These are phyloP conservation scores for Penicillium fimorum DNA, from an alignment of 495 filamentous ascomycete species.

Conservation along the genomic window DNA sequence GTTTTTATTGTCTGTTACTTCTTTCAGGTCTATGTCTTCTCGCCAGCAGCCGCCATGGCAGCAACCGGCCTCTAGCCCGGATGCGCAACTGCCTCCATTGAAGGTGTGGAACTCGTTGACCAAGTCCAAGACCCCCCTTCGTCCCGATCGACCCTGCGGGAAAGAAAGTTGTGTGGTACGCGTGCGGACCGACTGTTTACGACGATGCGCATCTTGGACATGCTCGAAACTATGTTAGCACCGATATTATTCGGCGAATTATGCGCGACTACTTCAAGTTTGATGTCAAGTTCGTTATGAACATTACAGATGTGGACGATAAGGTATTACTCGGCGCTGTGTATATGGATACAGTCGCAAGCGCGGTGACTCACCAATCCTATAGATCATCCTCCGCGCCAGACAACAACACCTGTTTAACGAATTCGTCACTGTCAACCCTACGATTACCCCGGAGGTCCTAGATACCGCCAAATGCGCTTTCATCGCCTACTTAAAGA, in stretches of 20 bases:
- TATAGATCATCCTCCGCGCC: conserved; percentile 77
- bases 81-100: conserved; percentile 39
- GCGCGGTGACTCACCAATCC: conserved; percentile 12
- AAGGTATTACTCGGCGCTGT: conserved; percentile 53
- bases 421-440: conserved; percentile 48
- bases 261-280: conserved; percentile 83
- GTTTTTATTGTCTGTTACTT: conserved; percentile 4
- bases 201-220: conserved; percentile 89
- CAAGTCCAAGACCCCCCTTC: conserved; percentile 69
- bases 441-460: conserved; percentile 49
- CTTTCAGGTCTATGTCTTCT: conserved; percentile 28
- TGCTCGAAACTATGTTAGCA: conserved; percentile 90
- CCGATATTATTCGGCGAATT: conserved; percentile 88
- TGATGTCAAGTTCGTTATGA: conserved; percentile 90
- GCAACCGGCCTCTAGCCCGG: conserved; percentile 35
- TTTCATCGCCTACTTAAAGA: conserved; percentile 68
- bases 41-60: conserved; percentile 53
- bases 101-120: conserved; percentile 74
- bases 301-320: conserved; percentile 92
- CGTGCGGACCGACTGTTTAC: conserved; percentile 90
- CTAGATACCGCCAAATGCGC: conserved; percentile 60
- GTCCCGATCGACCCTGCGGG: conserved; percentile 64
- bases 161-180: conserved; percentile 82
- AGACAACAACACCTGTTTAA: conserved; percentile 73
- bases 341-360: not conserved